Evolutionary conservation across 164 flowering plant species (phyloP), one percentile per base, ranked within the genome.

Genomic region (Brasenia schreberi): DNA sequence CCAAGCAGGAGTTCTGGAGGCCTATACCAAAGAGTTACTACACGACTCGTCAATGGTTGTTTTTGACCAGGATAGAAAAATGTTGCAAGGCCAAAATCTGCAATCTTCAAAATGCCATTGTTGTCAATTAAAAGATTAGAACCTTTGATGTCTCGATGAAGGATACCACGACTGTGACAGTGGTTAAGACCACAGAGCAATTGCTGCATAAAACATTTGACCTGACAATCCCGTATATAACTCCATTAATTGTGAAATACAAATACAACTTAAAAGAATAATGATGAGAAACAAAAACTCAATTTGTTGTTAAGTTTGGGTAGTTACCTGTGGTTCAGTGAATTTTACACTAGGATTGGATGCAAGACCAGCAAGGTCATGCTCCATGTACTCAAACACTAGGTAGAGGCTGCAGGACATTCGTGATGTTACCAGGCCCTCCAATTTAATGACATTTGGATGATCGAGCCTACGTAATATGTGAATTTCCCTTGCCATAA

Each of bases 371-470:
- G 98, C 84, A 66, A 92, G 79, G 79, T 92, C 98, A 77, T 92
- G 98, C 68, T 92, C 98, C 98, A 92, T 92, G 72, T 92, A 92
- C 78, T 92, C 98, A 73, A 92, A 92, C 43, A 92, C 90, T 73
- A 92, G 92, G 68, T 92, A 92, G 77, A 92, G 80, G 81, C 92
- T 92, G 78, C 89, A 80, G 52, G 98, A 92, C 89, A 87, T 87
- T 76, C 94, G 81, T 58, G 98, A 92, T 19, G 94, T 85, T 39
- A 92, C 90, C 45, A 92, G 76, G 67, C 96, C 96, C 76, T 92
- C 97, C 66, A 93, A 76, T 72, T 93, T 93, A 71, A 93, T 84
- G 64, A 90, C 76, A 78, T 93, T 93, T 61, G 94, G 94, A 80
- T 93, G 98, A 73, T 93, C 89, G 76, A 93, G 95, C 74, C 84